Base-by-base conservation (phyloP, 192 early-diverging fungal genomes). In the Rhizophagus sp. region DNA sequence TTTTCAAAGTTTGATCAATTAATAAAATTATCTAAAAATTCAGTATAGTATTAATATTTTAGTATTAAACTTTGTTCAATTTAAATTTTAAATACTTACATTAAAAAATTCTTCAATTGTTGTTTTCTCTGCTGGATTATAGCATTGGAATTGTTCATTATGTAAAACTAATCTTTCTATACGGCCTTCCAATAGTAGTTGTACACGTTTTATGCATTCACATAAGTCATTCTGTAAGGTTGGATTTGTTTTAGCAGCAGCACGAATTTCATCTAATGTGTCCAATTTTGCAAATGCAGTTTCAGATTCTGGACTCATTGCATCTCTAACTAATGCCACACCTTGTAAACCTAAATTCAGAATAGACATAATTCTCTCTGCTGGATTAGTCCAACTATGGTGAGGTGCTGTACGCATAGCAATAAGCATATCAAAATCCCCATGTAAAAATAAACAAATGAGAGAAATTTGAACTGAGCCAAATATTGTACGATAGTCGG, bases 401-500 rank as follows among this genome's bases (percentile, higher is more conserved):
- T 65, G 12, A 65, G 25, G 10, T 65, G 25, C 25, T 33, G 25
- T 65, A 13, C 63, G 10, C 25, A 65, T 65, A 30, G 25, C 25
- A 65, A 65, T 65, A 10, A 65, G 63, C 63, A 65, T 65, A 65
- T 65, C 25, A 65, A 65, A 65, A 65, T 65, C 13, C 3, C 24
- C 6, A 27, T 25, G 25, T 65, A 65, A 65, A 65, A 65, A 65
- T 25, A 65, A 25, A 25, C 63, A 65, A 65, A 65, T 65, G 24
- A 65, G 63, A 65, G 63, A 65, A 65, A 65, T 65, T 65, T 65
- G 63, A 65, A 65, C 63, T 65, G 25, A 65, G 33, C 25, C 8
- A 65, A 65, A 65, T 25, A 65, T 30, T 65, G 12, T 65, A 25
- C 6, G 9, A 65, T 65, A 0, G 11, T 65, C 8, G 3, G 25